phyloP scores from a whole-genome alignment of 768 basidiomycete species.

The Daedalea quercina region DNA sequence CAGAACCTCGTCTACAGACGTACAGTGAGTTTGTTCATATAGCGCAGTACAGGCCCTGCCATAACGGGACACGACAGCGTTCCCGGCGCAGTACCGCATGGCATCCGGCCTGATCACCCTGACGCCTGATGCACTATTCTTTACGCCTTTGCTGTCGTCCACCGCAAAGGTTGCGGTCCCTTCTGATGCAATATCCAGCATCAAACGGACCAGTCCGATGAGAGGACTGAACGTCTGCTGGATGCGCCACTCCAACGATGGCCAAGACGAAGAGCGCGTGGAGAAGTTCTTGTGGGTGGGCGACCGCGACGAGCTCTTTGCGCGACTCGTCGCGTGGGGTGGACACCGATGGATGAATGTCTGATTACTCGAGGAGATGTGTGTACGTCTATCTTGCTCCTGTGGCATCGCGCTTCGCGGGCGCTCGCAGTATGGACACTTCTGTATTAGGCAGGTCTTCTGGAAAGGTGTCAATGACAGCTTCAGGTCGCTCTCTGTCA shows the following conservation, averaged over 20 bases:
- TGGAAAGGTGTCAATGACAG: neutral
- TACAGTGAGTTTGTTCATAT: constrained; percentile 12
- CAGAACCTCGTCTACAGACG: constrained; percentile 14
- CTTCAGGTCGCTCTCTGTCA: neutral
- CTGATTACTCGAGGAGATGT: neutral
- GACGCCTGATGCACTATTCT: constrained; percentile 40
- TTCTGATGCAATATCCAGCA: constrained; percentile 40
- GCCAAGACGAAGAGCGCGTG: constrained; percentile 31
- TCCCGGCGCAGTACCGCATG: constrained; percentile 50
- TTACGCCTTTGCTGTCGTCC: constrained; percentile 46
- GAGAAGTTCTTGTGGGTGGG: constrained; percentile 57
- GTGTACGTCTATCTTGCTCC: neutral
- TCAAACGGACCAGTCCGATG: constrained; percentile 50
- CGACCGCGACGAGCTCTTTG: constrained; percentile 60
- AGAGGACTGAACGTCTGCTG: constrained; percentile 48
- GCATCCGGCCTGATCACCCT: constrained; percentile 56
- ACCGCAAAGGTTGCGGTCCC: constrained; percentile 40
- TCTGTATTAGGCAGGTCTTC: constrained; percentile 2
- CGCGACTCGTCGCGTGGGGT: constrained; percentile 47
- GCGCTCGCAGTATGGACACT: neutral
- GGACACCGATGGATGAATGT: constrained; percentile 40
- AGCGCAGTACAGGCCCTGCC: neutral
- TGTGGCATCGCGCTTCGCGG: neutral
- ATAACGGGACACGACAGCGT: constrained; percentile 33
- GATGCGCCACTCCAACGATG: constrained; percentile 23